Conservation (phyloP, 202 grass and related monocot genomes). For the Bolboschoenoplectus hybrid region DNA sequence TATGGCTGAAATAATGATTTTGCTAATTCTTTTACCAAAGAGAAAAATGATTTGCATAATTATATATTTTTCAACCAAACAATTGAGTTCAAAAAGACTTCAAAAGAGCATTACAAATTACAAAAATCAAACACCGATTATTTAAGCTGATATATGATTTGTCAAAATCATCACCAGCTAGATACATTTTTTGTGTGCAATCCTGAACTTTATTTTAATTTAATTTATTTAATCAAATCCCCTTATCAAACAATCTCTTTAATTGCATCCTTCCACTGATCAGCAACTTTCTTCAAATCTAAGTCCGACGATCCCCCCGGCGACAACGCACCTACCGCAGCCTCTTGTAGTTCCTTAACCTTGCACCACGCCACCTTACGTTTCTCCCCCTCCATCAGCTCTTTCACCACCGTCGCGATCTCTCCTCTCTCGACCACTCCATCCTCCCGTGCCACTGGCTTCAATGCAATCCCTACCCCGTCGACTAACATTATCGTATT, state of each 20-base stretch:
- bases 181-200: too few species aligned
- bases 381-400: conserved; percentile 50
- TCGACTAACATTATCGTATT: conserved; percentile 49
- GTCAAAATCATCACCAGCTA: too few species aligned
- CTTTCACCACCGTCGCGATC: conserved; percentile 34
- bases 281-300: conserved; percentile 28
- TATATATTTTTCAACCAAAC: too few species aligned
- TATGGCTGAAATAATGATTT: too few species aligned
- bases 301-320: conserved; percentile 31
- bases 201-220: too few species aligned
- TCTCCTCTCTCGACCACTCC: conserved; percentile 25
- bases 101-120: too few species aligned
- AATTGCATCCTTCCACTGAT: conserved; percentile 45
- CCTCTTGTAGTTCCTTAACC: conserved; percentile 25
- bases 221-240: neutral
- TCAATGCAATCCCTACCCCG: conserved; percentile 28
- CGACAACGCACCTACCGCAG: neutral
- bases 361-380: conserved; percentile 37
- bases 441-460: conserved; percentile 28
- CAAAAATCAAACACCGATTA: too few species aligned
- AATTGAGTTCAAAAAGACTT: too few species aligned
- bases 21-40: neutral
- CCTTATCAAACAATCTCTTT: conserved; percentile 1
- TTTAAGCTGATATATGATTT: too few species aligned
- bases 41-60: neutral